Evolutionary conservation across 2,329 filamentous ascomycete genomes (phyloP).

Genomic region (Exophiala bonariae): DNA sequence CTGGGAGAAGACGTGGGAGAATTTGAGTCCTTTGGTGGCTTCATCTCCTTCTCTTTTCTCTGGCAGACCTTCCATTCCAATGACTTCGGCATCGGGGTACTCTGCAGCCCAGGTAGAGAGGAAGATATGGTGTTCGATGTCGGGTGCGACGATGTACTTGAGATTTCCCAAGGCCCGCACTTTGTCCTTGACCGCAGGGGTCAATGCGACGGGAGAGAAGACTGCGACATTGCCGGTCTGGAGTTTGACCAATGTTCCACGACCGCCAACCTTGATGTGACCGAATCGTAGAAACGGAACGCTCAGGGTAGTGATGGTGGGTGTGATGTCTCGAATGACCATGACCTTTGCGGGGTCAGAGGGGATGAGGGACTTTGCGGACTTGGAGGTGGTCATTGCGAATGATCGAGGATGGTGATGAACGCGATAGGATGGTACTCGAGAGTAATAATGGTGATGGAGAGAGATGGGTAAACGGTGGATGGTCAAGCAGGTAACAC

Average conservation of each 20-base stretch:
- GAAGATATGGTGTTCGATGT: constrained; percentile 95
- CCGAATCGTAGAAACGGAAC: constrained; percentile 84
- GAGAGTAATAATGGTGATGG: no score
- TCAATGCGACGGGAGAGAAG: constrained; percentile 89
- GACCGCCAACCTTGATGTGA: constrained; percentile 76
- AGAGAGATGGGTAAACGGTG: neutral
- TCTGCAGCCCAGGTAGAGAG: constrained; percentile 78
- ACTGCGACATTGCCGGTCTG: constrained; percentile 76
- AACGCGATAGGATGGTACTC: neutral
- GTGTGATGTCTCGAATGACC: constrained; percentile 83
- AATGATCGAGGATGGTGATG: neutral
- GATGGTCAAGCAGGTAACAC: no score
- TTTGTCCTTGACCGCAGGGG: constrained; percentile 67
- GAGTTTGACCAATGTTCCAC: constrained; percentile 82
- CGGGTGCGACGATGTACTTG: constrained; percentile 81
- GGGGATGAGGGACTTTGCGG: constrained; percentile 59
- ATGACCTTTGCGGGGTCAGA: constrained; percentile 76
- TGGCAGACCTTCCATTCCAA: constrained; percentile 78
- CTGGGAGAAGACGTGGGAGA: constrained; percentile 67
- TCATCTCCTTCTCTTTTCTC: constrained; percentile 72
- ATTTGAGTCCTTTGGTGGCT: constrained; percentile 58
- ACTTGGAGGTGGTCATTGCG: constrained; percentile 52
- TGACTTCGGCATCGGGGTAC: constrained; percentile 75
- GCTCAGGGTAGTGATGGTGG: constrained; percentile 64
- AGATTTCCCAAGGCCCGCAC: constrained; percentile 64